Conservation (phyloP, 176 grass and related monocot genomes). For the Elaeis guineensis region DNA sequence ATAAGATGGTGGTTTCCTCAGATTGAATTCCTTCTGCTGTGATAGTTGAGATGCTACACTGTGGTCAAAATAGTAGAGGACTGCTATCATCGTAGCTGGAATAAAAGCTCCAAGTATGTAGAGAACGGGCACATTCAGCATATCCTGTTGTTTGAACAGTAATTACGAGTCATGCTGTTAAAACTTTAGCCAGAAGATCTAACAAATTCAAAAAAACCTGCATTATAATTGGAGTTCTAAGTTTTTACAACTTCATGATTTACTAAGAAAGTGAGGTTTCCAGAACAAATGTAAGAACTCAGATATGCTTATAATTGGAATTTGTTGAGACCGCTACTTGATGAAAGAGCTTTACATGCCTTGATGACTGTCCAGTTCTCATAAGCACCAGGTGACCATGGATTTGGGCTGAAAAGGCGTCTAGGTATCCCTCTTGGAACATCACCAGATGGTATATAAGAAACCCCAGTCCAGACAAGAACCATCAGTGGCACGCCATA, state of each 20-base stretch:
- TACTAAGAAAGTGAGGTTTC: too few species aligned
- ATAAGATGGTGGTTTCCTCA: constrained; percentile 91
- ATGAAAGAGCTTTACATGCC: constrained; percentile 20
- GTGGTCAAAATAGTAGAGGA: constrained; percentile 97
- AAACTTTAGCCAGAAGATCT: too few species aligned
- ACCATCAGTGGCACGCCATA: constrained; percentile 98
- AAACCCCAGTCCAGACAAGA: constrained; percentile 91
- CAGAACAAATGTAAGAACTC: too few species aligned
- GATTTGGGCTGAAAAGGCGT: constrained; percentile 94
- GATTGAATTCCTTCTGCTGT: constrained; percentile 93
- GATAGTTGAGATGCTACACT: constrained; percentile 95
- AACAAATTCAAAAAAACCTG: too few species aligned
- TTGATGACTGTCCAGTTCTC: constrained; percentile 93
- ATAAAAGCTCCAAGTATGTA: constrained; percentile 96
- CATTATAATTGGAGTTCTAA: too few species aligned
- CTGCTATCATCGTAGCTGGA: constrained; percentile 96
- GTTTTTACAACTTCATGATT: too few species aligned
- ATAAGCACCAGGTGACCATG: constrained; percentile 97
- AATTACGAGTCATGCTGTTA: too few species aligned
- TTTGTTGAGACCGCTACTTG: too few species aligned
- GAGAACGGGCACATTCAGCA: constrained; percentile 73
- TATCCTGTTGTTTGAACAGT: constrained; percentile 44
- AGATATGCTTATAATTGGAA: too few species aligned
- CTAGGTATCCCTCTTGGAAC: constrained; percentile 82
- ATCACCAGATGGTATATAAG: constrained; percentile 58